These are phyloP conservation scores for Somion occarium DNA, from an alignment of 1,284 basidiomycete genomes.

Conservation along the genomic window DNA sequence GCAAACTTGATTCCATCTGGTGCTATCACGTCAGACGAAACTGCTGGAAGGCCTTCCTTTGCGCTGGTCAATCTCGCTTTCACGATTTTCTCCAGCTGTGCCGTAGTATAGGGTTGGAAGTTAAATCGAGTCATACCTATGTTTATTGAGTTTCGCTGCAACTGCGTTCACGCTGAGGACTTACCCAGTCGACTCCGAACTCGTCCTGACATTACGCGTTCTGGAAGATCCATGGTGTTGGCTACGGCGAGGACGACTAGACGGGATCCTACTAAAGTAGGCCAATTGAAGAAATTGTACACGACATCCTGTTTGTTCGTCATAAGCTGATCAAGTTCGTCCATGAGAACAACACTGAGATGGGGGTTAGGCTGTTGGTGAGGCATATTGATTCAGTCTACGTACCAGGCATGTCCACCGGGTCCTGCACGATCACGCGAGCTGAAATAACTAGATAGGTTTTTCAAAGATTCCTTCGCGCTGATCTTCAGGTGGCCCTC, in stretches of 20 bases:
- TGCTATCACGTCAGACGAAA: constrained; percentile 52
- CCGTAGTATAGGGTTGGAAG: constrained; percentile 86
- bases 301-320: constrained; percentile 97
- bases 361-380: background rate
- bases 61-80: constrained; percentile 69
- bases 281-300: constrained; percentile 99
- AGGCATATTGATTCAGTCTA: background rate
- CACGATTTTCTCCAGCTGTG: constrained; percentile 85
- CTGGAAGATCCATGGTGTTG: constrained; percentile 98
- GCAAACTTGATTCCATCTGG: constrained; percentile 86
- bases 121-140: constrained; percentile 93
- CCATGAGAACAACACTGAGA: constrained; percentile 90
- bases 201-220: constrained; percentile 88
- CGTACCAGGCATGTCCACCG: constrained; percentile 66
- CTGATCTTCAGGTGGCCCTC: constrained; percentile 63
- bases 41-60: constrained; percentile 41
- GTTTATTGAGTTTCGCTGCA: background rate
- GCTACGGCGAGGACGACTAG: constrained; percentile 96
- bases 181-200: constrained; percentile 89
- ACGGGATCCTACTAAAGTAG: constrained; percentile 80
- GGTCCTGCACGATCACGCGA: constrained; percentile 53
- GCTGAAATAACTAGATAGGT: constrained; percentile 60
- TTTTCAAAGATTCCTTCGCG: constrained; percentile 68
- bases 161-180: constrained; percentile 16
- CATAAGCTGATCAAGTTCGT: constrained; percentile 95